phyloP scores from a whole-genome alignment of 2,329 filamentous ascomycete species.

The Fusarium cyanostomum region DNA sequence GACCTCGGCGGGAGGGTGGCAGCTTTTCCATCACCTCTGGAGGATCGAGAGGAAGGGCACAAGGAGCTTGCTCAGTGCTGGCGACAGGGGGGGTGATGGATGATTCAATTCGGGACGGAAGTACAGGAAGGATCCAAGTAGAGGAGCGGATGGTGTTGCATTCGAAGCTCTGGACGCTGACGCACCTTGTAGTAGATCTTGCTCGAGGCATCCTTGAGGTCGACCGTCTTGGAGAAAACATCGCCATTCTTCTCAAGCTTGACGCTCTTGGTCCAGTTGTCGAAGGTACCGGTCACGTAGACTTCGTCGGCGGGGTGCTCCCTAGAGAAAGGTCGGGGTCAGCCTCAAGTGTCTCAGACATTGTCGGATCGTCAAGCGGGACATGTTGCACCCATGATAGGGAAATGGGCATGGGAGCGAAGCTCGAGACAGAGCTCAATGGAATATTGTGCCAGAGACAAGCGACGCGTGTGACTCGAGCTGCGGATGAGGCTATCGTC shows the following conservation, averaged over 20 bases:
- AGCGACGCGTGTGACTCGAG: conserved; percentile 16
- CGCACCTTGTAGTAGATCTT: conserved; percentile 96
- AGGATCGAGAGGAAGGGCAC: conserved; percentile 1
- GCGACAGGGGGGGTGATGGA: background rate
- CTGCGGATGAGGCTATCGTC: background rate
- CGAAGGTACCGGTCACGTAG: conserved; percentile 95
- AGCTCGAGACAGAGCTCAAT: conserved; percentile 30
- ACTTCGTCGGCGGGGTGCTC: conserved; percentile 85
- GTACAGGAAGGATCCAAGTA: conserved; percentile 18
- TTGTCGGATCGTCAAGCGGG: conserved; percentile 13
- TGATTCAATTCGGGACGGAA: conserved; percentile 8
- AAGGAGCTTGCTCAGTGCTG: conserved; percentile 11
- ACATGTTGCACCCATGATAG: conserved; percentile 16
- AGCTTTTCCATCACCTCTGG: conserved; percentile 6
- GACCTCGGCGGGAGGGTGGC: conserved; percentile 3
- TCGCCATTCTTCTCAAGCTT: conserved; percentile 80
- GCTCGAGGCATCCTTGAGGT: conserved; percentile 69
- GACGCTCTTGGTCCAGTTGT: conserved; percentile 90
- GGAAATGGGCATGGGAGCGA: background rate
- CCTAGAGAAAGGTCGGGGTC: conserved; percentile 62
- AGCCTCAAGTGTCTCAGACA: conserved; percentile 40
- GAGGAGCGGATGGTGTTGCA: conserved; percentile 11
- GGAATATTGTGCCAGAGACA: conserved; percentile 11
- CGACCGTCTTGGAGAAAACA: conserved; percentile 82
- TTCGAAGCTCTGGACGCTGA: conserved; percentile 35